phyloP scores from a whole-genome alignment of 495 filamentous ascomycete genomes.

The Astrothelium macrocarpum region DNA sequence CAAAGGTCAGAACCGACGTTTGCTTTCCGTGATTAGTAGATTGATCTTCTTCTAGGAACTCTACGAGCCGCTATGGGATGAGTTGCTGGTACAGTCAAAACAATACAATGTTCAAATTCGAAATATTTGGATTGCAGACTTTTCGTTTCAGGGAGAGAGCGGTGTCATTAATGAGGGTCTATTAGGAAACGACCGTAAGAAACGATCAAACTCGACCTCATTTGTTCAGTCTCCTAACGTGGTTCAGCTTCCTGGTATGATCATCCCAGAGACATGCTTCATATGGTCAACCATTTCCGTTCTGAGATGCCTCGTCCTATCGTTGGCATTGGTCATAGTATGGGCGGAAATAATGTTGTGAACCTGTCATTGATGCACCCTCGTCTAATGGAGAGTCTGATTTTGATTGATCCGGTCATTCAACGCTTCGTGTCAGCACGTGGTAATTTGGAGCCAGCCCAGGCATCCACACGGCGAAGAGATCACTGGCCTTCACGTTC shows the following conservation, averaged over 20 bases:
- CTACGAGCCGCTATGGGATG: conserved; percentile 41
- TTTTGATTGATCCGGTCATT: conserved; percentile 76
- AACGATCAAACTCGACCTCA: conserved; percentile 24
- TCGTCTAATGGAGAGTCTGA: conserved; percentile 62
- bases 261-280: conserved; percentile 76
- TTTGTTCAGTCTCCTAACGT: neutral
- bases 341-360: conserved; percentile 63
- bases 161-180: conserved; percentile 34
- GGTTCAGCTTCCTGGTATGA: conserved; percentile 61
- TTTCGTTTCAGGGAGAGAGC: conserved; percentile 35
- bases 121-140: conserved; percentile 38
- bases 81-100: conserved; percentile 26
- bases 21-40: neutral
- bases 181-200: conserved; percentile 34
- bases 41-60: conserved; percentile 26
- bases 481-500: conserved; percentile 32
- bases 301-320: conserved; percentile 74
- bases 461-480: conserved; percentile 24
- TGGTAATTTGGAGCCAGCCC: conserved; percentile 28
- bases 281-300: conserved; percentile 77
- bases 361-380: conserved; percentile 67
- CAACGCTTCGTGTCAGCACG: conserved; percentile 32
- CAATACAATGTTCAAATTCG: conserved; percentile 29
- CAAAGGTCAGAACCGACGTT: conserved; percentile 28
- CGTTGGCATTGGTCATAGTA: conserved; percentile 85